Evolutionary conservation across 2,329 filamentous ascomycete species (phyloP), one percentile per base, ranked within the genome.

Genomic region (Escovopsis weberi): DNA sequence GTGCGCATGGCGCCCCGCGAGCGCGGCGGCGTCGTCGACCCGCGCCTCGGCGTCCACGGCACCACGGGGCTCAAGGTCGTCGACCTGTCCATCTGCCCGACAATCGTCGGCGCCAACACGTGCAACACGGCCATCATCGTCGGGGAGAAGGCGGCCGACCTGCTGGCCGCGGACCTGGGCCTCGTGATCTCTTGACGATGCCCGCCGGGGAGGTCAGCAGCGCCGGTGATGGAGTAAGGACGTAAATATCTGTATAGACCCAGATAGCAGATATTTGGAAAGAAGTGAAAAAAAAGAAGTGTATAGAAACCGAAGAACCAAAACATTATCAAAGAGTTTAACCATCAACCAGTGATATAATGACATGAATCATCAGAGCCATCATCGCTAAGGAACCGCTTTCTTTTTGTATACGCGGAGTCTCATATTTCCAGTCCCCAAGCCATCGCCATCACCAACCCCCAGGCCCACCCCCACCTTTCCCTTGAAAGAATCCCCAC

Each of bases 21-120:
- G 37, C 33, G 62, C 33, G 49, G 48, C 3, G 65, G 65, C 6
- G 65, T 65, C 23, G 63, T 69, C 1, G 64, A 69, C 41, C 53
- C 49, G 7, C 51, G 51, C 18, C 51, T 67, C n/a, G 57, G 53
- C 23, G 67, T 69, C 4, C 62, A 68, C 40, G 65, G 65, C 0
- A 56, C 62, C 1, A 40, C 56, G 38, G 55, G 56, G 1, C 48
- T 67, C 39, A 64, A 63, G 52, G 42, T 64, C 30, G 55, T 52
- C 15, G 59, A 65, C 47, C 35, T 65, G 40, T 59, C 60, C 39
- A 52, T 65, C n/a, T 47, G 50, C 18, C 61, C 61, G 1, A 41
- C 49, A 12, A 68, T 67, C 35, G 61, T 71, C 2, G 62, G 51
- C 10, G 62, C 60, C 1, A 70, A 72, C 44, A 68, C 66, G 1